Conservation (phyloP, 305 asterid species). For the Fraxinus nigra region DNA sequence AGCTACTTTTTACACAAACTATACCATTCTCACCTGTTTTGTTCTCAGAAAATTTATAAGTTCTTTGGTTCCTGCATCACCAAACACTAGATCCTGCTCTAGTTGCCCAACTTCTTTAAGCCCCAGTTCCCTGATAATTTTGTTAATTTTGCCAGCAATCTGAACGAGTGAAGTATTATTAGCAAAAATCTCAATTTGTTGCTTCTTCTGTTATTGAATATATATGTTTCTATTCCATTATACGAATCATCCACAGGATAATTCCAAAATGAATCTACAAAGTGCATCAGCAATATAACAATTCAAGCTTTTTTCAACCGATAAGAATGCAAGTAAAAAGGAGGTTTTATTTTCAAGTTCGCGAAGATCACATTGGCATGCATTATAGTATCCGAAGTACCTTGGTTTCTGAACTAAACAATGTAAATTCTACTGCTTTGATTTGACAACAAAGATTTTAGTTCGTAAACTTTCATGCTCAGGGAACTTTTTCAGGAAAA, state of each 20-base stretch:
- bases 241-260: neutral
- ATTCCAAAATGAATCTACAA: neutral
- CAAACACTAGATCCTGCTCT: conserved; percentile 97
- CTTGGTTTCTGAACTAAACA: neutral
- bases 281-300: neutral
- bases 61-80: conserved; percentile 96
- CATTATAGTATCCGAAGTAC: neutral
- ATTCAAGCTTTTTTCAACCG: neutral
- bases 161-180: conserved; percentile 27
- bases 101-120: conserved; percentile 92
- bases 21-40: conserved; percentile 55
- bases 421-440: neutral
- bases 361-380: neutral
- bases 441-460: neutral
- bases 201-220: neutral
- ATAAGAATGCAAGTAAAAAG: neutral
- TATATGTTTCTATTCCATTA: neutral
- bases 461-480: neutral
- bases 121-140: conserved; percentile 71
- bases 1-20: conserved; percentile 12
- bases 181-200: neutral
- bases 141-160: conserved; percentile 93
- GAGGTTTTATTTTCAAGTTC: neutral
- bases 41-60: conserved; percentile 78
- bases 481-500: neutral